These are phyloP conservation scores for Aureobasidium lini DNA, from an alignment of 2,329 filamentous ascomycete genomes.

Conservation along the genomic window DNA sequence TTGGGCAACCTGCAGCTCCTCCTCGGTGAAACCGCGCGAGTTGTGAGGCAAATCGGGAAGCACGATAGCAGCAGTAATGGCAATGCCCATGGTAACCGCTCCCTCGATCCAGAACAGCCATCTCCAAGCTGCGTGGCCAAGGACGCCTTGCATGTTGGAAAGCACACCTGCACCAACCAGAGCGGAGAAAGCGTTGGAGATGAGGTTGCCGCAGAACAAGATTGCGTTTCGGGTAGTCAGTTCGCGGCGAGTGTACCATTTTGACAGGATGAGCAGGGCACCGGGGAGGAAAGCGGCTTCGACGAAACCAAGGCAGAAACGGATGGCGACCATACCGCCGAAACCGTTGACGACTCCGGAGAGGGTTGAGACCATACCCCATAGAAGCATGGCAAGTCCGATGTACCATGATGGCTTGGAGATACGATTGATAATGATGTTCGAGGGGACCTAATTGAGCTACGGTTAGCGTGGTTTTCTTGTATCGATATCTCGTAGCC, in stretches of 20 bases:
- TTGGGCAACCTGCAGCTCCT: constrained; percentile 31
- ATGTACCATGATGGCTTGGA: constrained; percentile 34
- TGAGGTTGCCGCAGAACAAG: constrained; percentile 22
- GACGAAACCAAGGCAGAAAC: constrained; percentile 35
- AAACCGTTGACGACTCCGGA: constrained; percentile 29
- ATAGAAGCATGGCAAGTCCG: constrained; percentile 30
- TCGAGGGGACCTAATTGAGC: constrained; percentile 35
- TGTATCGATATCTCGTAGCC: no score
- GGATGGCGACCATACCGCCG: constrained; percentile 28
- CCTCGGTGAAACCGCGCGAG: constrained; percentile 29
- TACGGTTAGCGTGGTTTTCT: no score
- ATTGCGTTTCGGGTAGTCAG: constrained; percentile 21
- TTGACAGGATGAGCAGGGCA: constrained; percentile 36
- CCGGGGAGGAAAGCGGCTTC: constrained; percentile 39
- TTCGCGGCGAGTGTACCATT: constrained; percentile 47
- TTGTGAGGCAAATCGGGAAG: constrained; percentile 36
- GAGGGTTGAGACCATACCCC: constrained; percentile 33
- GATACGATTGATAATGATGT: constrained; percentile 38
- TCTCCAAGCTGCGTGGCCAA: constrained; percentile 50
- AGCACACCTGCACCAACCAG: constrained; percentile 51
- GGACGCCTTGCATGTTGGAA: constrained; percentile 51
- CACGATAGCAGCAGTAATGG: constrained; percentile 49
- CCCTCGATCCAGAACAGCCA: constrained; percentile 49
- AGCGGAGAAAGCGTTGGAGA: constrained; percentile 62
- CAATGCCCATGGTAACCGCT: constrained; percentile 54